phyloP scores from a whole-genome alignment of 1,139 yeast species.

The Lodderomyces elongisporus region DNA sequence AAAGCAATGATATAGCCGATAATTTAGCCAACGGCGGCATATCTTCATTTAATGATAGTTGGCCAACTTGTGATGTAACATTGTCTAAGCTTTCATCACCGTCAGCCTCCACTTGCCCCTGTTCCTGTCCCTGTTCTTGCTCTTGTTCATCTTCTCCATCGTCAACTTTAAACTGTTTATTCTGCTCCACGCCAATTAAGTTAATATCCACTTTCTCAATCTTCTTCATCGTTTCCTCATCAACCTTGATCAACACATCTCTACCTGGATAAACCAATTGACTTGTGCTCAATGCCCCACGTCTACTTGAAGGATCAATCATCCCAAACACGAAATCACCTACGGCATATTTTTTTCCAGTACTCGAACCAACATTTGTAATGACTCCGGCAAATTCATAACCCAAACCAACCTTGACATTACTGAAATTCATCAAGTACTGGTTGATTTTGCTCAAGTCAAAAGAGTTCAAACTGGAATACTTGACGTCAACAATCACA shows the following conservation, averaged over 20 bases:
- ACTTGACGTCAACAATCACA: constrained; percentile 35
- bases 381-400: constrained; percentile 39
- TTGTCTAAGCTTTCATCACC: not conserved
- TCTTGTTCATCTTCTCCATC: constrained; percentile 10
- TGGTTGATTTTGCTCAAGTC: constrained; percentile 37
- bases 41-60: constrained; percentile 6
- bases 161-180: constrained; percentile 15
- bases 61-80: not conserved
- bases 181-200: constrained; percentile 10
- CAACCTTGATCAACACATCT: constrained; percentile 29
- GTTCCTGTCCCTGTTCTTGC: constrained; percentile 5
- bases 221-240: constrained; percentile 20
- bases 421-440: constrained; percentile 34
- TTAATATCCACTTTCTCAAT: constrained; percentile 18
- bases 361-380: constrained; percentile 28
- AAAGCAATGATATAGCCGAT: constrained; percentile 31
- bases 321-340: constrained; percentile 38
- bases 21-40: constrained; percentile 34
- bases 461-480: constrained; percentile 34
- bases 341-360: constrained; percentile 19
- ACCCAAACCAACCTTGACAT: constrained; percentile 38
- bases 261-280: constrained; percentile 29
- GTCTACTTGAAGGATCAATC: constrained; percentile 28
- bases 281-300: constrained; percentile 36
- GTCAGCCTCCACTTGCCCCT: constrained; percentile 7